Conservation (phyloP, 257 asterid species). For the Solanum rostratum region DNA sequence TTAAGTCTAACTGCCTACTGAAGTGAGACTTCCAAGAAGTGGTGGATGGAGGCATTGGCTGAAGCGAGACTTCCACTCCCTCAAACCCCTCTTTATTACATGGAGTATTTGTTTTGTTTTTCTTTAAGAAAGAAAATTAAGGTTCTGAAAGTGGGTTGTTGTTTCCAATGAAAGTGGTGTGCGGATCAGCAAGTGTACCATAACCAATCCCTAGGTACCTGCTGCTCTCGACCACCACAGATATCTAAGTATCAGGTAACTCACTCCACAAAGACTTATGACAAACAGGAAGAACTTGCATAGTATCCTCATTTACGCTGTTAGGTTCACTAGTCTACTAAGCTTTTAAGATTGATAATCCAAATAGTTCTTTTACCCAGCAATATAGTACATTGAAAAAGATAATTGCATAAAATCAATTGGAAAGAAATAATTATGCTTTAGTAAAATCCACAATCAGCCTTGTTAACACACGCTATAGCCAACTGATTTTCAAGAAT, state of each 20-base stretch:
- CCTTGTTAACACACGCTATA: not conserved
- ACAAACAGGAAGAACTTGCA: not conserved
- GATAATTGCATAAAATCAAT: not conserved
- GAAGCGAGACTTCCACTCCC: too few species aligned
- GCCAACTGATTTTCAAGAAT: not conserved
- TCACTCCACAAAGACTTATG: not conserved
- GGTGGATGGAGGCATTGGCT: not conserved
- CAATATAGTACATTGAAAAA: not conserved
- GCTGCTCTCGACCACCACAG: not conserved
- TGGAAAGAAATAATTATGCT: not conserved
- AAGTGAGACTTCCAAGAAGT: not conserved
- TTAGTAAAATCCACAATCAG: not conserved
- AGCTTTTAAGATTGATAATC: not conserved
- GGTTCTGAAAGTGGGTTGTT: not conserved
- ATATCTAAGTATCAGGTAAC: not conserved
- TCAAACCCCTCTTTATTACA: not conserved
- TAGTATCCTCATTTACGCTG: not conserved
- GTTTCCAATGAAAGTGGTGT: not conserved
- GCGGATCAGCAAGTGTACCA: not conserved
- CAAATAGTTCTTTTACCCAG: not conserved
- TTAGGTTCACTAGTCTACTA: not conserved
- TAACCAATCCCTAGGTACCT: not conserved
- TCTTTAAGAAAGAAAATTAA: not conserved
- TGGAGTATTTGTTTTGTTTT: not conserved
- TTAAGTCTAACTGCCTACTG: not conserved